Conservation (phyloP, 2,329 filamentous ascomycete species). For the Aspergillus sp. region DNA sequence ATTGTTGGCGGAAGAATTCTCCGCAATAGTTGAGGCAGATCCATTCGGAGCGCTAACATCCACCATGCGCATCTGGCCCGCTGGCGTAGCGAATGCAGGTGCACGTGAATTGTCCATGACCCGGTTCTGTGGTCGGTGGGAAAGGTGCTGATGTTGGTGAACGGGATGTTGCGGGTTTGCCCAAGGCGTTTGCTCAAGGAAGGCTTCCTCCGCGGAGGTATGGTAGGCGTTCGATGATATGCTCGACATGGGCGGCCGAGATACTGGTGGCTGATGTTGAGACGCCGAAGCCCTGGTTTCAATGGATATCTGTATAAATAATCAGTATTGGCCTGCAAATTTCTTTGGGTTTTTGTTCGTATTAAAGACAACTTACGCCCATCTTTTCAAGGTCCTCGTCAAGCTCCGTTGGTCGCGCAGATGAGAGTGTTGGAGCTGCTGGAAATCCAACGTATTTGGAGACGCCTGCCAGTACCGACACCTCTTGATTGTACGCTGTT, state of each 20-base stretch:
- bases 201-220: constrained; percentile 74
- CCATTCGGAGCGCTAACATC: constrained; percentile 45
- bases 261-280: constrained; percentile 28
- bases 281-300: constrained; percentile 26
- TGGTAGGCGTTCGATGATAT: constrained; percentile 35
- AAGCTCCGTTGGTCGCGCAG: constrained; percentile 70
- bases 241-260: constrained; percentile 31
- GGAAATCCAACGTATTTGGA: constrained; percentile 97
- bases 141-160: constrained; percentile 54
- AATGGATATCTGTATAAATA: constrained; percentile 26
- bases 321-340: not conserved
- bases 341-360: not conserved
- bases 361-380: constrained; percentile 62
- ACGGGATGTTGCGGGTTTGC: constrained; percentile 81
- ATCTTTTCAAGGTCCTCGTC: constrained; percentile 89
- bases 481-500: constrained; percentile 89
- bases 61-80: constrained; percentile 44
- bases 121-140: constrained; percentile 31
- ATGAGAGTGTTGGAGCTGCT: constrained; percentile 79
- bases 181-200: constrained; percentile 87
- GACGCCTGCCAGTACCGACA: constrained; percentile 84
- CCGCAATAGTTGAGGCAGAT: constrained; percentile 48
- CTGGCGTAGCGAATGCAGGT: constrained; percentile 42
- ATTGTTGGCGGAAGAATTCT: constrained; percentile 46
- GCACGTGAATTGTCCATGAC: constrained; percentile 36